Conservation (phyloP, 2,329 filamentous ascomycete genomes). For the Hypoxylon sp. region DNA sequence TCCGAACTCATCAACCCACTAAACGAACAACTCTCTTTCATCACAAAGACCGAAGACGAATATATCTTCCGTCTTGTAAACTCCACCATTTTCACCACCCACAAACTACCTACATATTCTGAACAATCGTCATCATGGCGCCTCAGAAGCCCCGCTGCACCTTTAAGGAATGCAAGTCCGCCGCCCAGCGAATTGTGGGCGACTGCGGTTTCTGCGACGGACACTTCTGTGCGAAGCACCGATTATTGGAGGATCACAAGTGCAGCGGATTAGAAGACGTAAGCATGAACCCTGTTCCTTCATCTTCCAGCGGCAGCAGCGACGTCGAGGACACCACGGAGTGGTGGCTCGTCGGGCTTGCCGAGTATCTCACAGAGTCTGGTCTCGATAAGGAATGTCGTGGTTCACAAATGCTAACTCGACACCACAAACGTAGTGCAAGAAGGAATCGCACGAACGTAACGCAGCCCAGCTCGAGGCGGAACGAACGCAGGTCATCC, state of each 20-base stretch:
- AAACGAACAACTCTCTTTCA: slow-evolving; percentile 10
- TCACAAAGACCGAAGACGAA: slow-evolving; percentile 34
- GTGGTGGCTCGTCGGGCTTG: slow-evolving; percentile 62
- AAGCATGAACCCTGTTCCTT: slow-evolving; percentile 58
- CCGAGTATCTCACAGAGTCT: slow-evolving; percentile 53
- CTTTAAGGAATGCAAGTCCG: slow-evolving; percentile 89
- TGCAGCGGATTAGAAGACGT: slow-evolving; percentile 92
- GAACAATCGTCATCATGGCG: slow-evolving; percentile 64
- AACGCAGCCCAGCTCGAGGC: slow-evolving; percentile 93
- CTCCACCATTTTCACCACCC: background rate
- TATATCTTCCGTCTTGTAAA: background rate
- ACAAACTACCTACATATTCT: background rate
- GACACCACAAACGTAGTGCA: slow-evolving; percentile 72
- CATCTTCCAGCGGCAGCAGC: slow-evolving; percentile 35
- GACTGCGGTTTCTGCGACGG: slow-evolving; percentile 96
- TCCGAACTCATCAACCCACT: slow-evolving; percentile 27
- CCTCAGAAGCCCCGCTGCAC: slow-evolving; percentile 87
- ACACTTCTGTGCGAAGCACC: slow-evolving; percentile 95
- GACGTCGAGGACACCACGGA: slow-evolving; percentile 37
- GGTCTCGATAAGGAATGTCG: slow-evolving; percentile 48
- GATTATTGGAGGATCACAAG: slow-evolving; percentile 93
- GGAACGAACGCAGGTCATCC: slow-evolving; percentile 94
- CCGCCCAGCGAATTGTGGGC: slow-evolving; percentile 92
- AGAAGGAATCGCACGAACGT: slow-evolving; percentile 95
- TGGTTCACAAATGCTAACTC: slow-evolving; percentile 57